Conservation (phyloP, 257 asterid genomes). For the Petunia secreta region DNA sequence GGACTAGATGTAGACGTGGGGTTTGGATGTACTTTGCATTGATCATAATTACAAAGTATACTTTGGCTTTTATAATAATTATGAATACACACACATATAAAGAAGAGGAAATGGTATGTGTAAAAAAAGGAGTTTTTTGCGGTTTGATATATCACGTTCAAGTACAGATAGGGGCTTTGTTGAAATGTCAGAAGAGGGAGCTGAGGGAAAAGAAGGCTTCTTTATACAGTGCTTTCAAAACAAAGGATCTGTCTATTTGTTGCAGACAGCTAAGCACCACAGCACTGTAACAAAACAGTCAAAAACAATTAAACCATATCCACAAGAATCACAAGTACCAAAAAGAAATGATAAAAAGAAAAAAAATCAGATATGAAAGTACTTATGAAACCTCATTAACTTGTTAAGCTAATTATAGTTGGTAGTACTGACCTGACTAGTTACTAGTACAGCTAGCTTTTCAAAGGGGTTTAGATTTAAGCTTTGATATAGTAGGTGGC, state of each 20-base stretch:
- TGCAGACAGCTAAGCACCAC: conserved; percentile 35
- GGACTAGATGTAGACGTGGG: background rate
- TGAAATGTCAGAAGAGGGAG: conserved; percentile 29
- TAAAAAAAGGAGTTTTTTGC: conserved; percentile 25
- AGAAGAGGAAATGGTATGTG: conserved; percentile 19
- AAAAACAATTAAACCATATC: background rate
- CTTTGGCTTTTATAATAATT: conserved; percentile 43
- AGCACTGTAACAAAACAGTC: conserved; percentile 27
- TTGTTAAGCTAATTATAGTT: no score
- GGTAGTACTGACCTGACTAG: no score
- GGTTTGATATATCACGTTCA: conserved; percentile 45
- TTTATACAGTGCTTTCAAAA: conserved; percentile 45
- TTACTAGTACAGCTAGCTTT: background rate
- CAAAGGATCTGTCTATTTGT: conserved; percentile 32
- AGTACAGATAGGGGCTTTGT: conserved; percentile 35
- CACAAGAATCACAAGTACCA: background rate
- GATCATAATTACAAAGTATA: conserved; percentile 51
- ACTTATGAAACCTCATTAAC: no score
- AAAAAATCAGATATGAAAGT: no score
- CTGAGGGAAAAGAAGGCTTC: conserved; percentile 19
- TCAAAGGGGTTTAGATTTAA: background rate
- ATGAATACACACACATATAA: conserved; percentile 27
- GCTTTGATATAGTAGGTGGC: no score
- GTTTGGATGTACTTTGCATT: conserved; percentile 43
- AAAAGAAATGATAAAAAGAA: background rate